Evolutionary conservation across 2,329 filamentous ascomycete species (phyloP).

Genomic region (Penicillium oxalicum): DNA sequence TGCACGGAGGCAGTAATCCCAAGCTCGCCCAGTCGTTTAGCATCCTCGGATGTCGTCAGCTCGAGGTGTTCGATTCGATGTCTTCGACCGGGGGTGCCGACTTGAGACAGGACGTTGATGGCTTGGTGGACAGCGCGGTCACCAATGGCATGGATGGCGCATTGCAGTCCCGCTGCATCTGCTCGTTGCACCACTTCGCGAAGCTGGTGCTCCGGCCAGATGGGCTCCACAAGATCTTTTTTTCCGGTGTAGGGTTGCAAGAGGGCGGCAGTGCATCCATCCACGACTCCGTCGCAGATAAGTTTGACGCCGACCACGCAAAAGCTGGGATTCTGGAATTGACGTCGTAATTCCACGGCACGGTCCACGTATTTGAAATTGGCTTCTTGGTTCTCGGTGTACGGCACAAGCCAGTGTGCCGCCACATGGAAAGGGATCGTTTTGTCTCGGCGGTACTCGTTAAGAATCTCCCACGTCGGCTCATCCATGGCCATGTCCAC

Average conservation of each 20-base stretch:
- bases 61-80: constrained; percentile 50
- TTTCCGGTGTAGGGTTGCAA: constrained; percentile 43
- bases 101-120: constrained; percentile 42
- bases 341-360: constrained; percentile 38
- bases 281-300: constrained; percentile 48
- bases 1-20: constrained; percentile 42
- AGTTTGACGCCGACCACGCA: constrained; percentile 46
- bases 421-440: constrained; percentile 41
- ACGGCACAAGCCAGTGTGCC: constrained; percentile 46
- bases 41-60: constrained; percentile 44
- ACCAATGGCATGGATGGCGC: constrained; percentile 49
- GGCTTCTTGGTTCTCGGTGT: constrained; percentile 33
- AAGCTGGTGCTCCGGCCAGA: constrained; percentile 43
- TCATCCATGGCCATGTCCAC: constrained; percentile 52
- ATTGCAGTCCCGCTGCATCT: constrained; percentile 42
- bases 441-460: constrained; percentile 34
- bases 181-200: constrained; percentile 41
- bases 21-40: constrained; percentile 41
- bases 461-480: constrained; percentile 42
- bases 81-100: constrained; percentile 36
- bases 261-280: constrained; percentile 48
- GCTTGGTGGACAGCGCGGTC: constrained; percentile 43
- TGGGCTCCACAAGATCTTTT: constrained; percentile 38
- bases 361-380: constrained; percentile 42
- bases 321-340: constrained; percentile 41